Base-by-base conservation (phyloP, 1,284 basidiomycete species). In the Sanghuangporus sanghuang region DNA sequence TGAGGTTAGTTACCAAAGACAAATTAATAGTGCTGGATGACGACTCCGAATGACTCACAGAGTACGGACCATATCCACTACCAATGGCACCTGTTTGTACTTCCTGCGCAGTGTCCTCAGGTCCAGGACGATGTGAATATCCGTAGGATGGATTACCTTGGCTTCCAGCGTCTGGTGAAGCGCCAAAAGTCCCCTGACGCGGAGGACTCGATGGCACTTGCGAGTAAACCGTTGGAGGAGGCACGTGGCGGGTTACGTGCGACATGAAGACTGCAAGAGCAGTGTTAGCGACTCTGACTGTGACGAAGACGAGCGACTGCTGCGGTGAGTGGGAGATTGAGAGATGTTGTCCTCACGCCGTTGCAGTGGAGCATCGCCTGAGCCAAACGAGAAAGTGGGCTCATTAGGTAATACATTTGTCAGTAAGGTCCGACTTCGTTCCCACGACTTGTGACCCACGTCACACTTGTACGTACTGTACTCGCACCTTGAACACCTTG, bases 61-160 rank as follows among this genome's bases (percentile, higher is more conserved):
- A 86, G 74, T 92, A 92, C 42, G 90, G 90, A 16, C 90, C 90
- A 78, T 90, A 92, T 21, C 82, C 84, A 52, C 81, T 80, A 9
- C 90, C 90, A 71, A 92, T 89, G 46, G 78, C 78, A 18, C 90
- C 90, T 32, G 81, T 86, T 3, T 88, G 87, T 12, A 92, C 89
- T 55, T 86, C 85, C 66, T 85, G 85, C 14, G 85, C 82, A 59
- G 87, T 83, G 18, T 83, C 82, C 64, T 80, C 65, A 14, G 52
- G 61, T 5, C 64, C 59, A 21, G 53, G 40, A 18, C 32, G 56
- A 16, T 61, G 58, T 49, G 53, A 59, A 27, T 27, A 56, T 36
- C 48, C 23, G 14, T 40, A 59, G 23, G 32, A 46, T 12, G 38
- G 56, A 40, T 59, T 59, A 23, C 60, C 40, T 50, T 56, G 59